Evolutionary conservation across 2,329 filamentous ascomycete genomes (phyloP).

Genomic region (Aspergillus versicolor): DNA sequence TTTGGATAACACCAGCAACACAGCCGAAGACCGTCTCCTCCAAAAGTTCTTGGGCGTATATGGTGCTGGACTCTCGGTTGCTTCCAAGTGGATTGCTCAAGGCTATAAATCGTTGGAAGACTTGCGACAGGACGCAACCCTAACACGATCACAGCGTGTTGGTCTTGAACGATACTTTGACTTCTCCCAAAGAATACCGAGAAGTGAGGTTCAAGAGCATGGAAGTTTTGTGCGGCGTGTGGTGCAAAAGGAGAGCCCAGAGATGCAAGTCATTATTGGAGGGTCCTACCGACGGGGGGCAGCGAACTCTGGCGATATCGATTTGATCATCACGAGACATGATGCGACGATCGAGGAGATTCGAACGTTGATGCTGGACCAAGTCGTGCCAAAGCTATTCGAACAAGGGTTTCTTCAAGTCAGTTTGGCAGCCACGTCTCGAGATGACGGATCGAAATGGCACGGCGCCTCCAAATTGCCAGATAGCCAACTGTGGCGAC

Average conservation of each 20-base stretch:
- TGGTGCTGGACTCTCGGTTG: constrained; percentile 69
- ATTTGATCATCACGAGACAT: constrained; percentile 75
- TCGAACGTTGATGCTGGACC: constrained; percentile 59
- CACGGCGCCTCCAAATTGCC: constrained; percentile 80
- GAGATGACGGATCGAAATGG: constrained; percentile 72
- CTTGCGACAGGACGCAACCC: constrained; percentile 58
- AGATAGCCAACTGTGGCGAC: constrained; percentile 62
- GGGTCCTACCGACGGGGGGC: constrained; percentile 85
- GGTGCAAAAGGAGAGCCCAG: constrained; percentile 60
- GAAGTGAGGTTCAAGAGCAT: constrained; percentile 70
- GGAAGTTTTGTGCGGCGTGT: constrained; percentile 62
- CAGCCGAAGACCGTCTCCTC: constrained; percentile 65
- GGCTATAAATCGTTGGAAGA: constrained; percentile 76
- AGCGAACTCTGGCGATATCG: constrained; percentile 73
- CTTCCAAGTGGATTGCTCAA: constrained; percentile 71
- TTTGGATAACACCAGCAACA: constrained; percentile 67
- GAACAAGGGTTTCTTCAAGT: constrained; percentile 65
- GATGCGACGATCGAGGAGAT: constrained; percentile 60
- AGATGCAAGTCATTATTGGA: constrained; percentile 70
- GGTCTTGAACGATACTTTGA: constrained; percentile 80
- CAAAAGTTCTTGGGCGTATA: constrained; percentile 76
- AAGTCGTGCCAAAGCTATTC: constrained; percentile 63
- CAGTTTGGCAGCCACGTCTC: constrained; percentile 61
- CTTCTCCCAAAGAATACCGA: constrained; percentile 74
- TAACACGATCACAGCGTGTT: constrained; percentile 69